Evolutionary conservation across 1,284 basidiomycete genomes (phyloP).

Genomic region (Amylostereum chailletii): DNA sequence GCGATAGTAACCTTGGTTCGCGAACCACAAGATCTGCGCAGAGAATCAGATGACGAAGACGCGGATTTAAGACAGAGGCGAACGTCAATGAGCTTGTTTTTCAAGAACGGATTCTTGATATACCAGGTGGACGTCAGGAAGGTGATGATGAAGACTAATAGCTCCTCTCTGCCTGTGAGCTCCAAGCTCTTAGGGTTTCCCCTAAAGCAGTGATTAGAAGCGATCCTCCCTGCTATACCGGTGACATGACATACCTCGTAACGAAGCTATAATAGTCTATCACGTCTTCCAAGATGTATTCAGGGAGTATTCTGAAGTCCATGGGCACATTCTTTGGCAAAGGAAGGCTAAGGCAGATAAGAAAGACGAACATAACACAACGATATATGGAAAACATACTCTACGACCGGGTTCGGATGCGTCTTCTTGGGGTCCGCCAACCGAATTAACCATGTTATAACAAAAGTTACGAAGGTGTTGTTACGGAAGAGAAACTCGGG

Average conservation of each 20-base stretch:
- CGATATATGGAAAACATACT: slow-evolving; percentile 37
- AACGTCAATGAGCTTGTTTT: slow-evolving; percentile 95
- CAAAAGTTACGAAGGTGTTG: slow-evolving; percentile 80
- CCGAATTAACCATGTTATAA: slow-evolving; percentile 92
- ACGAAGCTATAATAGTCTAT: slow-evolving; percentile 86
- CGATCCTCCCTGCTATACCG: slow-evolving; percentile 15
- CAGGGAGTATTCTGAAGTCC: slow-evolving; percentile 84
- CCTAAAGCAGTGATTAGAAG: slow-evolving; percentile 27
- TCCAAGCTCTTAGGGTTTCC: slow-evolving; percentile 77
- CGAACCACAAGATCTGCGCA: slow-evolving; percentile 76
- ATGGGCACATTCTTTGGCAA: slow-evolving; percentile 81
- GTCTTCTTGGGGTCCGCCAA: slow-evolving; percentile 79
- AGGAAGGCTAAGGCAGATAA: slow-evolving; percentile 52
- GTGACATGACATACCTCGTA: slow-evolving; percentile 44
- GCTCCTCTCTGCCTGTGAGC: slow-evolving; percentile 75
- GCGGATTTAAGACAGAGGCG: slow-evolving; percentile 12
- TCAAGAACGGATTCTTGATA: slow-evolving; percentile 98
- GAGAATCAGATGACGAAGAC: slow-evolving; percentile 2
- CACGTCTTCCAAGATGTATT: slow-evolving; percentile 92
- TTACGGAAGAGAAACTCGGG: slow-evolving; percentile 77
- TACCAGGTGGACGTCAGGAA: slow-evolving; percentile 94
- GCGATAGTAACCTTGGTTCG: slow-evolving; percentile 72
- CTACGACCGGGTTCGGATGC: slow-evolving; percentile 66
- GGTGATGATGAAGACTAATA: slow-evolving; percentile 86
- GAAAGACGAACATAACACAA: background rate